A percentile compares a stretch with the other conserved stretches of the same genome.
Conservation (phyloP, 2,329 filamentous ascomycete species). For the Pseudogymnoascus sp. region DNA sequence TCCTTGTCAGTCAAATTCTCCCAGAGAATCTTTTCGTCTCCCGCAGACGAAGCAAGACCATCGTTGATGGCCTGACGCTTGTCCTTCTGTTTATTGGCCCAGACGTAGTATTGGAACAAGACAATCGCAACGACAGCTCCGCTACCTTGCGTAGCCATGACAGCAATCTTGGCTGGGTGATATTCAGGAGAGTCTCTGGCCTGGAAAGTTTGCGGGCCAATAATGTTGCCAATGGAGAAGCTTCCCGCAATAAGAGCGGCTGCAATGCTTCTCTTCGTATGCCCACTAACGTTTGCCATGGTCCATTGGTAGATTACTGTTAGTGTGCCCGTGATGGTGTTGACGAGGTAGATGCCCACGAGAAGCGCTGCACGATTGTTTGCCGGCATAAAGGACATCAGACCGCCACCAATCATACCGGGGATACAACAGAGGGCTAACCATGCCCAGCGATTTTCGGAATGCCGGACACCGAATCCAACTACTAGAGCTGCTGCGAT, state of each 20-base stretch:
- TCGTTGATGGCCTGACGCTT: constrained; percentile 33
- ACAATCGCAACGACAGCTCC: constrained; percentile 32
- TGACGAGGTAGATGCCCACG: constrained; percentile 44
- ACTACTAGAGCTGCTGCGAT: constrained; percentile 44
- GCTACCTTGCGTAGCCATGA: constrained; percentile 37
- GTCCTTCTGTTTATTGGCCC: constrained; percentile 33
- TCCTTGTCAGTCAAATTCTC: constrained; percentile 46
- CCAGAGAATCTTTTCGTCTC: constrained; percentile 37
- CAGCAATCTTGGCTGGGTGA: constrained; percentile 43
- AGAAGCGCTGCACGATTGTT: constrained; percentile 39
- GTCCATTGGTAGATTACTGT: constrained; percentile 40
- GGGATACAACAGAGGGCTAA: constrained; percentile 41
- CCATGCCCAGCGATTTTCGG: constrained; percentile 43
- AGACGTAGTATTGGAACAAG: constrained; percentile 43
- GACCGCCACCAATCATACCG: constrained; percentile 30
- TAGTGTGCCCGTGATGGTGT: constrained; percentile 39
- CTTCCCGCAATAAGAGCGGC: constrained; percentile 39
- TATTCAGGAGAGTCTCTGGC: constrained; percentile 41
- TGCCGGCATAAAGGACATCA: constrained; percentile 45
- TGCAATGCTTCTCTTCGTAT: constrained; percentile 42
- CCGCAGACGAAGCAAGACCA: constrained; percentile 17
- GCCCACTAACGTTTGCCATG: constrained; percentile 40
- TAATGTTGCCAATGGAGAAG: constrained; percentile 47
- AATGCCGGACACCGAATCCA: constrained; percentile 39
- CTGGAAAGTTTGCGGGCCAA: constrained; percentile 48